Base-by-base conservation (phyloP, 805 yeast genomes). In the Allodekkera sacchari region DNA sequence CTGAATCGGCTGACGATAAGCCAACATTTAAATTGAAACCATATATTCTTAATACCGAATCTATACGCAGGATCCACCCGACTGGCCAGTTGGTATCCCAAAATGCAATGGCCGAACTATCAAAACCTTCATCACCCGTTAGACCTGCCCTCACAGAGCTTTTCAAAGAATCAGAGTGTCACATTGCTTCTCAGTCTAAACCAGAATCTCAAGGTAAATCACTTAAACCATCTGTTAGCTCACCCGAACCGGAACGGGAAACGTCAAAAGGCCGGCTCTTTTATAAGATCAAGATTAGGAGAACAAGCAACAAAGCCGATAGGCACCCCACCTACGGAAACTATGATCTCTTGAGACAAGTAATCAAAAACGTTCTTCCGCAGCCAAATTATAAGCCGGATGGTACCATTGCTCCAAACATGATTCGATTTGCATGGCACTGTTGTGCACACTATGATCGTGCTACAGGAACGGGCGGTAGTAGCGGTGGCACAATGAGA, bases 351-450 rank as follows among this genome's bases (percentile, higher is more conserved):
- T 58, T 66, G 6, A 50, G 51, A 25, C 50, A 50, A 22, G 68
- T 58, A 6, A 66, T 69, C 17, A 43, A 39, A 28, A 46, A 48
- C 11, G 42, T 47, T 14, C 41, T 65, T 18, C 52, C 55, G 13
- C 42, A 44, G 33, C 50, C 63, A 15, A 47, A 66, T 13, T 77
- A 71, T 49, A 88, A 80, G 20, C 42, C 44, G 45, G 78, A 75
- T 41, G 75, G 73, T 22, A 74, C 77, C 17, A 79, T 75, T 39
- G 92, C 88, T 1, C 95, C 95, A 7, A 74, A 79, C 11, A 60
- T 84, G 25, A 74, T 84, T 16, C 73, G 95, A 46, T 66, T 83
- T 34, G 81, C 94, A 18, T 84, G 95, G 95, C 94, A 84, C 52
- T 71, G 79, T 22, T 71, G 83, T 35, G 95, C 94, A n/a, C 82